Base-by-base conservation (phyloP, 106 monocot species). In the Dendrobium catenatum region DNA sequence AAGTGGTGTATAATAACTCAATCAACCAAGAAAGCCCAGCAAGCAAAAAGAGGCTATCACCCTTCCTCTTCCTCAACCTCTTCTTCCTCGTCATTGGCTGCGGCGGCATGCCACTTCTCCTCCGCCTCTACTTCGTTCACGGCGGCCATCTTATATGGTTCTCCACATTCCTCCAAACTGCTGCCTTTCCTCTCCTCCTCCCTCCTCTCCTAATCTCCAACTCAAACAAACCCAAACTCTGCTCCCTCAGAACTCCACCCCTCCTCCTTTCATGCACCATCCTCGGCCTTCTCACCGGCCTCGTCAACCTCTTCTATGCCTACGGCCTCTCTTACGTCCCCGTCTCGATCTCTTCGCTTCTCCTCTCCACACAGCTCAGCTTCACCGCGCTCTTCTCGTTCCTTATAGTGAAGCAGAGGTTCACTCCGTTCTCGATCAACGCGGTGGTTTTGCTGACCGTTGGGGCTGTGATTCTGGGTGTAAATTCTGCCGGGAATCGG, bases 361-460 rank as follows among this genome's bases (percentile, higher is more conserved):
- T 76, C 22, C 78, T 61, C 58, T 59, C 58, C 58, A 58, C 78
- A 2, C 58, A 79, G 78, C 78, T 61, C 31, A 5, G 55, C 59
- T 55, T 79, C 78, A 61, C 78, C 59, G 40, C 58, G 10, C n/a
- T 79, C 20, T 43, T 47, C 44, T 8, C 80, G 0, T 85, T 85
- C 77, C 5, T 85, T 20, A 5, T 85, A 24, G 85, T 85, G 51
- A 68, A 48, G 55, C 85, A 85, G 41, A 83, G 41, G 54, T 79
- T 86, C 86, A 86, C 79, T 0, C 40, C 75, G n/a, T 79, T 19
- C 42, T 79, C 82, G 2, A 9, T 82, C 3, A 86, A 86, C 54
- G 68, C 86, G 1, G 48, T 86, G 44, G 75, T 33, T 0, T n/a
- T 86, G 27, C 37, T 86, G 31, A 79, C 79, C 7, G 20, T 75